Base-by-base conservation (phyloP, 768 basidiomycete species). In the Pleurotus tuber-regium region DNA sequence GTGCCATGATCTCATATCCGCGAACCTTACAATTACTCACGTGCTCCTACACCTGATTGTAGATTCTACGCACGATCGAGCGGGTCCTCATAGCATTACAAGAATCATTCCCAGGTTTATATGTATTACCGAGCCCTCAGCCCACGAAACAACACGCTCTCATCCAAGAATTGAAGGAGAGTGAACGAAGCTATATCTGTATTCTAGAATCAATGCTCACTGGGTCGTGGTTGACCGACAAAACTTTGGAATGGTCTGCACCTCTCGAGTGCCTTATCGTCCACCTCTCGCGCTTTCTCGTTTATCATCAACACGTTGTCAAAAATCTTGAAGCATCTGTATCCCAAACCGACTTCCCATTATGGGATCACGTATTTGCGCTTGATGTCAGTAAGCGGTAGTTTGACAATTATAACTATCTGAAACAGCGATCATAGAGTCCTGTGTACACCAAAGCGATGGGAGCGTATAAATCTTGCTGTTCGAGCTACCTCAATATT, bases 61-160 rank as follows among this genome's bases (percentile, higher is more conserved):
- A 73, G 73, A 65, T 73, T 12, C 50, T 73, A 2, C 65, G 64
- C 54, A 69, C 70, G 0, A 62, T 72, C 7, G 62, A 67, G 36
- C 64, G 72, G 7, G 51, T 74, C 10, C 56, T 73, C 0, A 25
- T 57, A 10, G 63, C 70, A 0, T 59, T 75, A 25, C 65, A 74
- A 57, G 69, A 63, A 8, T 61, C 62, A 1, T 70, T 64, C 52
- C 72, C 72, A 2, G 70, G 68, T 1, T 51, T 74, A 23, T 75
- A 67, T 52, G 60, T 61, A 19, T 40, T 63, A 5, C 63, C 68
- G 0, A 54, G 57, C 48, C 58, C 64, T n/a, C 60, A 67, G 25
- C 29, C 52, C n/a, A 54, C 51, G 12, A 56, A 57, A 43, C 62
- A 68, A 35, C 23, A 25, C 11, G 63, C 58, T 23, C 57, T 65